phyloP scores from a whole-genome alignment of 2,329 filamentous ascomycete species.

The Rutstroemia sp. region DNA sequence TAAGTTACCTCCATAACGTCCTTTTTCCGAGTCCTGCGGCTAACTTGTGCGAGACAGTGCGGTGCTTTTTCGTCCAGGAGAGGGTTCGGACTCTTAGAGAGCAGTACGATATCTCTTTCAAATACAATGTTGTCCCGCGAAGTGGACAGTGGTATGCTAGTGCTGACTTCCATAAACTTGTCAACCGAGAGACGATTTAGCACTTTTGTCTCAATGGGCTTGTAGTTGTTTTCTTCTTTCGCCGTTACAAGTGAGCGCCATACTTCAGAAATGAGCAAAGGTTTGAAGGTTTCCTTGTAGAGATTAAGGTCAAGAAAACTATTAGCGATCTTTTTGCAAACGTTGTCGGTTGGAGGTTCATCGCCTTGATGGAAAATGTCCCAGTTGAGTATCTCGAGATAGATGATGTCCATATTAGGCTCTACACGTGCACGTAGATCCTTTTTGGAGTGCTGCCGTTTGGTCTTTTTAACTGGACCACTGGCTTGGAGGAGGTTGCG shows the following conservation, averaged over 20 bases:
- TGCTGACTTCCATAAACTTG: constrained; percentile 86
- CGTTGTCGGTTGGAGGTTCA: constrained; percentile 69
- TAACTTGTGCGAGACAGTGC: constrained; percentile 82
- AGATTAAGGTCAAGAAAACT: constrained; percentile 68
- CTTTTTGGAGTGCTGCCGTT: constrained; percentile 73
- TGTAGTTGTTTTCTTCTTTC: constrained; percentile 76
- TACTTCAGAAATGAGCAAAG: constrained; percentile 82
- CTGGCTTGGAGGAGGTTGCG: constrained; percentile 46
- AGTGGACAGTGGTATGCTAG: constrained; percentile 63
- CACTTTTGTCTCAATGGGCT: constrained; percentile 80
- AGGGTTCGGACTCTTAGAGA: constrained; percentile 69
- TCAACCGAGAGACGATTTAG: constrained; percentile 85
- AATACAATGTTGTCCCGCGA: constrained; percentile 65
- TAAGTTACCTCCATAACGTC: constrained; percentile 78
- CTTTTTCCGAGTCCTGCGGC: constrained; percentile 73
- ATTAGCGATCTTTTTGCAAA: constrained; percentile 70
- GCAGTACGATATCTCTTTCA: constrained; percentile 82
- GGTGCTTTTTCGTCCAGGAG: constrained; percentile 57
- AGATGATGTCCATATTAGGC: constrained; percentile 78
- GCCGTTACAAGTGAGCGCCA: constrained; percentile 91
- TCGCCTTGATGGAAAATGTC: constrained; percentile 88
- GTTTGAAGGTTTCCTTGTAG: constrained; percentile 87
- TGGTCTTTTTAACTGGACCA: constrained; percentile 76
- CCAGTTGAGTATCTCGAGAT: constrained; percentile 84
- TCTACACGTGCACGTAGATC: constrained; percentile 91